Evolutionary conservation across 768 basidiomycete genomes (phyloP), one percentile per base, ranked within the genome.

Genomic region (Mrakia frigida): DNA sequence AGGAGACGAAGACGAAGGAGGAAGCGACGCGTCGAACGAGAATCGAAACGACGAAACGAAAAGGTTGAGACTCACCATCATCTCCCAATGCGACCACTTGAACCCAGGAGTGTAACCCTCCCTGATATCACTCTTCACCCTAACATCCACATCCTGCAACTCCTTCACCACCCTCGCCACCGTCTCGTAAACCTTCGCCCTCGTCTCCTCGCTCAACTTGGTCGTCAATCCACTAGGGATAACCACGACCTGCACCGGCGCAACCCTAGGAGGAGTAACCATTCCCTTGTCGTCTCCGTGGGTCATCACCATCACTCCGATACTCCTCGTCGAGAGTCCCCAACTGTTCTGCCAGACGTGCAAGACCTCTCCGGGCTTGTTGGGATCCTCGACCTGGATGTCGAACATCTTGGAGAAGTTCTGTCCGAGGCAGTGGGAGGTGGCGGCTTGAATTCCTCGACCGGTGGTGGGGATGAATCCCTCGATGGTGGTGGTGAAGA

Each of bases 11-110:
- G 41, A 46, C 4, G 37, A 10, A 25, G 50, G 21, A 3, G 52
- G 3, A n/a, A 53, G n/a, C n/a, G 21, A 25, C 52, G 28, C 63
- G 46, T 18, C 28, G 35, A 75, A 23, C 50, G 50, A 53, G 68
- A 37, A 16, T 23, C 50, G 53, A 39, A 14, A 33, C 84, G 67
- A 78, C 46, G 46, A 50, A 50, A 50, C 1, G 14, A 50, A 46
- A 16, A 46, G 9, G 43, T 10, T n/a, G 16, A 16, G 46, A 50
- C 46, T 50, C 46, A 92, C 93, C 89, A 96, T 93, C 85, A 98
- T 91, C 86, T 99, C 97, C 94, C 96, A 98, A 81, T 98, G 93
- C 82, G 98, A 97, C 86, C 97, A 99, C 85, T 99, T 99, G 86
- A 91, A 98, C 41, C 97, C 97, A 13, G 97, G 97, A 41, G 96